Evolutionary conservation across 805 yeast species (phyloP).

Genomic region (Starmerella bombicola): DNA sequence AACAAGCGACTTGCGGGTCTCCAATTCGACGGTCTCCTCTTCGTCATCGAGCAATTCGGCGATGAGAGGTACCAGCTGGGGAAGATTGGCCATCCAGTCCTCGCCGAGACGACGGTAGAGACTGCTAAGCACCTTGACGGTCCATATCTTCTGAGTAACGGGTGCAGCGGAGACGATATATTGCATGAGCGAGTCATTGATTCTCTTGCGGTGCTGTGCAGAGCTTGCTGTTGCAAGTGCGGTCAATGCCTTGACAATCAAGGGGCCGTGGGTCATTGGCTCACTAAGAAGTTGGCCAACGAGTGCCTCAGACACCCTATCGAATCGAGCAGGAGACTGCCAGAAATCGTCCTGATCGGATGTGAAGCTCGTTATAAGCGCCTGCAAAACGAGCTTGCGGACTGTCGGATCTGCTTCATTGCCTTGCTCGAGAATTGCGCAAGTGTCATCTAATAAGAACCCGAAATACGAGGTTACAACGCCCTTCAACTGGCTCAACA

Average conservation of each 20-base stretch:
- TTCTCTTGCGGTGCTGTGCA: constrained; percentile 54
- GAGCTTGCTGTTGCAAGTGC: constrained; percentile 55
- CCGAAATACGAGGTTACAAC: constrained; percentile 82
- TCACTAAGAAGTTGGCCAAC: constrained; percentile 46
- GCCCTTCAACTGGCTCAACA: constrained; percentile 73
- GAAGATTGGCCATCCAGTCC: constrained; percentile 80
- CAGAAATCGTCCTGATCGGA: constrained; percentile 91
- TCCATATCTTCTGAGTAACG: constrained; percentile 59
- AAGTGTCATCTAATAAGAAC: constrained; percentile 67
- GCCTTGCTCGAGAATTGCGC: constrained; percentile 17
- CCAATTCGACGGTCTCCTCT: constrained; percentile 82
- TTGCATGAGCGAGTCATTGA: constrained; percentile 50
- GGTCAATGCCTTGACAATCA: constrained; percentile 67
- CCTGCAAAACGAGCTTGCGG: constrained; percentile 59
- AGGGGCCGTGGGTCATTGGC: constrained; percentile 65
- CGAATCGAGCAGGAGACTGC: constrained; percentile 80
- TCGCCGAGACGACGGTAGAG: constrained; percentile 89
- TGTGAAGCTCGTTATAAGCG: constrained; percentile 69
- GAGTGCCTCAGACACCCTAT: constrained; percentile 49
- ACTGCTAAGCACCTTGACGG: constrained; percentile 63
- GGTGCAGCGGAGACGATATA: constrained; percentile 53
- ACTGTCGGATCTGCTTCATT: constrained; percentile 30
- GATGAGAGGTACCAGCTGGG: constrained; percentile 88
- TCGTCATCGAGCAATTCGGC: constrained; percentile 95
- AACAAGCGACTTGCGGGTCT: constrained; percentile 80